A percentile compares a stretch with the other conserved stretches of the same genome.
These are phyloP conservation scores for Nemania sp. DNA, from an alignment of 2,329 filamentous ascomycete genomes.

Conservation along the genomic window DNA sequence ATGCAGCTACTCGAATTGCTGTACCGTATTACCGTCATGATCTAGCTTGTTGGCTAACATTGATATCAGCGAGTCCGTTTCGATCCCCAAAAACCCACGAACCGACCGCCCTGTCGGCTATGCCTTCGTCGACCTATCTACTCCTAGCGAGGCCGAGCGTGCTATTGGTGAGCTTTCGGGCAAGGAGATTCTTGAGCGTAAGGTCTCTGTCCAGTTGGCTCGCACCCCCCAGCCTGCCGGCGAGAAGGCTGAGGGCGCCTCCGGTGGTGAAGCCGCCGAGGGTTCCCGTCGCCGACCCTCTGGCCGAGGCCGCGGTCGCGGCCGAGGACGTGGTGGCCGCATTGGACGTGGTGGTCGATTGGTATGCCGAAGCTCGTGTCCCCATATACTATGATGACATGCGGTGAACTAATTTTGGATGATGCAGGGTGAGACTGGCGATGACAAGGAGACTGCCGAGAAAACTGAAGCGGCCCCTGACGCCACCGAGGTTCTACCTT, in stretches of 20 bases:
- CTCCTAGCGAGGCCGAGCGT: slow-evolving; percentile 89
- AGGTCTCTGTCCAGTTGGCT: slow-evolving; percentile 98
- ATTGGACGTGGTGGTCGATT: slow-evolving; percentile 63
- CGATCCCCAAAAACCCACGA: slow-evolving; percentile 98
- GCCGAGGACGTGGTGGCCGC: slow-evolving; percentile 67
- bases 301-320: slow-evolving; percentile 68
- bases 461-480: slow-evolving; percentile 50
- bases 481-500: slow-evolving; percentile 57
- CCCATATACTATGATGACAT: no score
- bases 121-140: slow-evolving; percentile 97
- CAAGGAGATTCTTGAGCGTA: slow-evolving; percentile 96
- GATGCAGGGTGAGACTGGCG: slow-evolving; percentile 52
- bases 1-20: not conserved
- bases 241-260: slow-evolving; percentile 70
- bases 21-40: not conserved
- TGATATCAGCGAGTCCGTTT: slow-evolving; percentile 84
- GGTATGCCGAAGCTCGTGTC: slow-evolving; percentile 46
- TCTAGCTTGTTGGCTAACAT: slow-evolving; percentile 20
- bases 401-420: slow-evolving; percentile 18
- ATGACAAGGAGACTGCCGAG: slow-evolving; percentile 52
- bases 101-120: slow-evolving; percentile 98
- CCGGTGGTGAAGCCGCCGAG: slow-evolving; percentile 76
- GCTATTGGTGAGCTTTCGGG: slow-evolving; percentile 95
- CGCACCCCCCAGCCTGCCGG: slow-evolving; percentile 90
- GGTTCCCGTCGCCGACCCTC: slow-evolving; percentile 65